Base-by-base conservation (phyloP, 306 rosid species). In the Trichosanthes truncata region DNA sequence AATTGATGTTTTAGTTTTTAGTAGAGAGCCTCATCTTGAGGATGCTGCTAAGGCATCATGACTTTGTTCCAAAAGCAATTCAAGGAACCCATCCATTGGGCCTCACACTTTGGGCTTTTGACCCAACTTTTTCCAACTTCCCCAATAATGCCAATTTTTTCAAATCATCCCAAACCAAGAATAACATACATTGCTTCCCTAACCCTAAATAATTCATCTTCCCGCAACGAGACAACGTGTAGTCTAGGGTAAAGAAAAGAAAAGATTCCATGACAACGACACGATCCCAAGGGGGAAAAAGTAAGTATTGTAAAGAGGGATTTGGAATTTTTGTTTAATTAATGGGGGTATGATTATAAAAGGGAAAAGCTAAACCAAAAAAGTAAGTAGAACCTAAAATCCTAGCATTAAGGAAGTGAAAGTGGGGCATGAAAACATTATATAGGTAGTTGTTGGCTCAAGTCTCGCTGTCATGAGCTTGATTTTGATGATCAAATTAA, bases 391-490 rank as follows among this genome's bases (percentile, higher is more conserved):
- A 67, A 67, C 74, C 74, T 67, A 67, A 67, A 67, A 67, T 67
- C 74, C 52, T 67, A 67, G 74, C 74, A 67, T 67, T n/a, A 67
- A 67, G 74, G 74, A 67, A 67, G 74, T 67, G 51, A 36, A 7
- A n/a, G 74, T 67, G 74, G 74, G 74, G 74, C 14, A 21, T 33
- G 6, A 20, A 17, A 40, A 41, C 74, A 67, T 67, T 36, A 36
- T 65, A 67, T 33, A 7, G 11, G 13, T 67, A 40, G 74, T 67
- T 38, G 74, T 40, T 67, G 72, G 72, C 35, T 65, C 48, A 67
- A 67, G 3, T 63, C 38, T 63, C 43, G 43, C 71, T 63, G 71
- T 63, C 71, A 63, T 0, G 4, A 63, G 45, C 10, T 21, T 21
- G 63, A 57, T 31, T 57, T 57, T 57, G 31, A 57, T 57, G 63